phyloP scores from a whole-genome alignment of 176 grass and related monocot genomes.

The Juncus effusus region DNA sequence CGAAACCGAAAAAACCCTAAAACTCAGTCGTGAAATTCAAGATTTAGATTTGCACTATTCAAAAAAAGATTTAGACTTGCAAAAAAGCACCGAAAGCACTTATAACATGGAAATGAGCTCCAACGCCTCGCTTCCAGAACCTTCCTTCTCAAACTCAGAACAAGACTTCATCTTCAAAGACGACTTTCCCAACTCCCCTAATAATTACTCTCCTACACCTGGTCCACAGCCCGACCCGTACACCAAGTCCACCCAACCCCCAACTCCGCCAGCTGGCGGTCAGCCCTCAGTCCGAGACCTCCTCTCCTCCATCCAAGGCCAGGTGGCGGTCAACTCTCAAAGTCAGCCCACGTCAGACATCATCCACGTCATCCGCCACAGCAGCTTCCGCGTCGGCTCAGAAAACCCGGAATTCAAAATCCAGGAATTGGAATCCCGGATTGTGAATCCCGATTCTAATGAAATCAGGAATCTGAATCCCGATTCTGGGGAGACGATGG shows the following conservation, averaged over 20 bases:
- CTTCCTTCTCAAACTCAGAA: conserved; percentile 41
- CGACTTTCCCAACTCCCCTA: conserved; percentile 29
- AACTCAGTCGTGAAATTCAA: not conserved
- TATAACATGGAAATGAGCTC: conserved; percentile 56
- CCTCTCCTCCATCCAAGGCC: conserved; percentile 58
- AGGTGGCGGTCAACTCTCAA: conserved; percentile 41
- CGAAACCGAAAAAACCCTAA: conserved; percentile 27
- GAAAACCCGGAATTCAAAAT: conserved; percentile 19
- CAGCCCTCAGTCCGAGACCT: conserved; percentile 88
- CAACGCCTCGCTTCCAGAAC: conserved; percentile 35
- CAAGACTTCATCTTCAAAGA: conserved; percentile 63
- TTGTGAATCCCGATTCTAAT: conserved; percentile 13
- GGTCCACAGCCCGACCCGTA: conserved; percentile 23
- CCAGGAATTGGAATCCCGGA: too few relatives aligned
- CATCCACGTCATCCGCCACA: conserved; percentile 86
- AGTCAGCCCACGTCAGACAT: conserved; percentile 58
- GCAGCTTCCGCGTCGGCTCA: conserved; percentile 46
- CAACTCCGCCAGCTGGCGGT: conserved; percentile 49
- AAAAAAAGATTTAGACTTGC: conserved; percentile 21
- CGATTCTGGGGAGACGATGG: conserved; percentile 44
- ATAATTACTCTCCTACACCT: not conserved
- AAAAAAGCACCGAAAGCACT: conserved; percentile 46
- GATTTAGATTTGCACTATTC: too few relatives aligned
- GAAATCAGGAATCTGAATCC: conserved; percentile 39
- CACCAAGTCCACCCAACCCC: conserved; percentile 17